Evolutionary conservation across 2,329 filamentous ascomycete genomes (phyloP), one percentile per base, ranked within the genome.

Genomic region (Blumeriella jaapii): DNA sequence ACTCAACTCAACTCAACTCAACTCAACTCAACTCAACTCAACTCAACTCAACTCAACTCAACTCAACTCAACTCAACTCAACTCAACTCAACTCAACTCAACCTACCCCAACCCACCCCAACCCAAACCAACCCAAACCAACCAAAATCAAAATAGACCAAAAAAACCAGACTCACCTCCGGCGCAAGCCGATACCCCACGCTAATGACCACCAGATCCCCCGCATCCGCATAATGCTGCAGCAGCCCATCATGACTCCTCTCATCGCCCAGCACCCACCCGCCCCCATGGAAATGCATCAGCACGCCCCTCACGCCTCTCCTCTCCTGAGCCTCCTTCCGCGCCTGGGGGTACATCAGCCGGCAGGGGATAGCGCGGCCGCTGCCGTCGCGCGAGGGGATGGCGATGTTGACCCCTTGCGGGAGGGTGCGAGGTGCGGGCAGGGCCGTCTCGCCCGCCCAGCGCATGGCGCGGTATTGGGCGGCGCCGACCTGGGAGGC

Each of bases 171-270:
- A n/a, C n/a, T n/a, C n/a, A n/a, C n/a, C n/a, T 78, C 71, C 0
- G 74, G 74, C 0, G 71, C 71, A 12, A 73, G 62, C 17, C 73
- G 61, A 50, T 78, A 78, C 1, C 71, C 72, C 5, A 75, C 62
- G 0, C 65, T 70, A 9, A 77, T 52, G 11, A 68, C 63, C 0
- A 64, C 63, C 2, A 72, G 39, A 23, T 64, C 56, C 29, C 58
- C 62, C 17, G 56, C 52, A 42, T 72, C 61, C 29, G 69, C 68
- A 52, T 68, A 63, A 42, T 58, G 58, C 34, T 67, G 60, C 8
- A 75, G 56, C 20, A 63, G 58, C 1, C 53, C 40, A 46, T 59
- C 55, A 4, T 34, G 23, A 17, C 58, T 59, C 39, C 39, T 37
- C 29, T 52, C 47, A 36, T 53, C 48, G 5, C 49, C 45, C 7